A percentile compares a stretch with the other conserved stretches of the same genome.
phyloP scores from a whole-genome alignment of 495 filamentous ascomycete species.

The Trichoderma orchidacearum region DNA sequence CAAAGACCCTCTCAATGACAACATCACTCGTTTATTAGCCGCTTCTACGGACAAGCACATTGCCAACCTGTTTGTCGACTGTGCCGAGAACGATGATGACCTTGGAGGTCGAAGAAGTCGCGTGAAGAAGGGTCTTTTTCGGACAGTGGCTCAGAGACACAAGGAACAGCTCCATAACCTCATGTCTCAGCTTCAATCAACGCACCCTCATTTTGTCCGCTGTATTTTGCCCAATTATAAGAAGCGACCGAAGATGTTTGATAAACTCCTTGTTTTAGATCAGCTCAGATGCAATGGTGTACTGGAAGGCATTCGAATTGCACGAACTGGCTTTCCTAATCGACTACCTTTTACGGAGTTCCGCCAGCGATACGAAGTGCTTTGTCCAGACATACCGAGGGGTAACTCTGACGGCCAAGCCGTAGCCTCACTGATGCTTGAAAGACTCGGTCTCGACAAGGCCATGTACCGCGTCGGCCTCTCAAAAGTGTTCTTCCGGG shows the following conservation, averaged over 20 bases:
- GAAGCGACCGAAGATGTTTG: slow-evolving; percentile 89
- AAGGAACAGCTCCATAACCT: slow-evolving; percentile 92
- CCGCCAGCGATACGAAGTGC: slow-evolving; percentile 91
- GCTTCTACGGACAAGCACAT: slow-evolving; percentile 71
- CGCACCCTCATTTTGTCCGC: slow-evolving; percentile 95
- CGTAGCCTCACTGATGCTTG: slow-evolving; percentile 74
- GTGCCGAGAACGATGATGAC: slow-evolving; percentile 58
- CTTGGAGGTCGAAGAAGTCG: slow-evolving; percentile 53
- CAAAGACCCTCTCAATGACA: slow-evolving; percentile 97
- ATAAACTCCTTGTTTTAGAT: slow-evolving; percentile 79
- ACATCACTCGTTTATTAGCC: slow-evolving; percentile 77
- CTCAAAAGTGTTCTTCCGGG: slow-evolving; percentile 97
- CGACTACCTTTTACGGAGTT: slow-evolving; percentile 87
- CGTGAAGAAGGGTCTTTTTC: slow-evolving; percentile 95
- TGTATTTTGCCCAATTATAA: slow-evolving; percentile 98
- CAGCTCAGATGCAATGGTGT: slow-evolving; percentile 98
- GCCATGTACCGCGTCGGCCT: slow-evolving; percentile 84
- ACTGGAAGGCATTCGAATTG: slow-evolving; percentile 93
- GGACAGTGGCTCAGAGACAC: slow-evolving; percentile 92
- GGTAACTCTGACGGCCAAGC: slow-evolving; percentile 84
- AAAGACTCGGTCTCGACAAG: slow-evolving; percentile 73
- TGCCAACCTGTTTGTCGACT: slow-evolving; percentile 77
- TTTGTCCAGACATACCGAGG: slow-evolving; percentile 79
- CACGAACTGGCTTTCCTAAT: slow-evolving; percentile 96
- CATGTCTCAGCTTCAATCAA: slow-evolving; percentile 91